Base-by-base conservation (phyloP, 495 filamentous ascomycete species). In the Cercophora samala region DNA sequence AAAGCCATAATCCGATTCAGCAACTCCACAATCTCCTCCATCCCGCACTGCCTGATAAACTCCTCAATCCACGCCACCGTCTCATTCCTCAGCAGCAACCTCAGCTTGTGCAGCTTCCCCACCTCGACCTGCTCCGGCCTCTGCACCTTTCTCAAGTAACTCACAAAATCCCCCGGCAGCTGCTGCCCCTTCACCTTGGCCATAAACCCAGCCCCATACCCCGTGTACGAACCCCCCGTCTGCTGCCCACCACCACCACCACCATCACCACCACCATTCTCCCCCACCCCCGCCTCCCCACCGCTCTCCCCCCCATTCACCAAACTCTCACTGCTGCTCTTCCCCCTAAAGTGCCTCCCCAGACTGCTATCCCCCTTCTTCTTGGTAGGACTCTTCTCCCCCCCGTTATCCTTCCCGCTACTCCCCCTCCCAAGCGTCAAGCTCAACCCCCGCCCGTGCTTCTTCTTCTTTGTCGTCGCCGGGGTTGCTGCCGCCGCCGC, bases 41-140 rank as follows among this genome's bases (percentile, higher is more conserved):
- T 97, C 25, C 95, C 95, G 19, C 93, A 93, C 69, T 91, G 85
- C 22, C 86, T 81, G 69, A 98, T 91, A 76, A 99, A 99, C 6
- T 86, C 83, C 70, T 98, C 92, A 1, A 96, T 94, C 96, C 96
- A 99, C 19, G 88, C 86, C 2, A 99, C 90, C 3, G 93, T 95
- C 80, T 99, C 95, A 73, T 97, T 97, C 8, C 95, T 90, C 42
- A 98, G 83, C 13, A 98, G 82, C 58, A 97, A 82, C 5, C 94
- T 89, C 22, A 99, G 84, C 77, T 99, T 99, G 76, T 99, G 96
- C 13, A 99, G 77, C 68, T 91, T 91, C 11, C 93, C 92, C n/a
- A 97, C 90, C 72, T 98, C 94, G 2, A 97, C 87, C 63, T 87
- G 80, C 72, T 96, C 85, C 1, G 93, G 92, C 75, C 90, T 87